Evolutionary conservation across 495 filamentous ascomycete species (phyloP), one percentile per base, ranked within the genome.

Genomic region (Penicillium samsonianum): DNA sequence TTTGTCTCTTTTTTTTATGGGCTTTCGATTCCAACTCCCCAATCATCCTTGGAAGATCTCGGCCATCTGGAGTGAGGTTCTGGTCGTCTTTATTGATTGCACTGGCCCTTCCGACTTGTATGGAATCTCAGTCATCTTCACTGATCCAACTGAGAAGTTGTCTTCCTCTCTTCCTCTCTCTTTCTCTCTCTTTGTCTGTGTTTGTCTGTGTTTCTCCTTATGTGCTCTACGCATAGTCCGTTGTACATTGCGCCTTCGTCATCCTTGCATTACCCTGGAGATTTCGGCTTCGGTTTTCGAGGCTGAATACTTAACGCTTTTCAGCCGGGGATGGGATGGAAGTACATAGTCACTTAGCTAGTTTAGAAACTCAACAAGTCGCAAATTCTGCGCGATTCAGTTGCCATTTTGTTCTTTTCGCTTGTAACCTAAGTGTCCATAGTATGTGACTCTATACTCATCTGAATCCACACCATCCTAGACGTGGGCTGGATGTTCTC

Each of bases 81-180:
- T 44, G 71, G 71, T 73, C 71, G 60, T 73, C 71, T 73, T 73
- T 4, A 65, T 31, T 73, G 71, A 67, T 61, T 59, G 69, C 47
- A 73, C 71, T 72, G 67, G 60, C 58, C 22, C 41, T 52, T 40
- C 42, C 26, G 43, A 17, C 23, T 50, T 19, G 35, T 23, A 19
- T 42, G n/a, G n/a, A 42, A 44, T 12, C 37, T 67, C 57, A 57
- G 71, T 73, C 69, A 64, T 72, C 71, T 73, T 73, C 23, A 65
- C 56, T 72, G 71, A 73, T 71, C 63, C 59, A 53, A 73, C 71
- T 73, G 65, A 62, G 67, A 59, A 38, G 16, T 55, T 55, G 53
- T 55, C 30, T n/a, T n/a, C n/a, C n/a, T n/a, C 14, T 19, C 42
- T 17, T 49, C 23, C 26, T 57, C 22, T 50, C 46, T 47, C 16